Evolutionary conservation across 2,329 filamentous ascomycete species (phyloP).

Genomic region (Coniochaeta sp.): DNA sequence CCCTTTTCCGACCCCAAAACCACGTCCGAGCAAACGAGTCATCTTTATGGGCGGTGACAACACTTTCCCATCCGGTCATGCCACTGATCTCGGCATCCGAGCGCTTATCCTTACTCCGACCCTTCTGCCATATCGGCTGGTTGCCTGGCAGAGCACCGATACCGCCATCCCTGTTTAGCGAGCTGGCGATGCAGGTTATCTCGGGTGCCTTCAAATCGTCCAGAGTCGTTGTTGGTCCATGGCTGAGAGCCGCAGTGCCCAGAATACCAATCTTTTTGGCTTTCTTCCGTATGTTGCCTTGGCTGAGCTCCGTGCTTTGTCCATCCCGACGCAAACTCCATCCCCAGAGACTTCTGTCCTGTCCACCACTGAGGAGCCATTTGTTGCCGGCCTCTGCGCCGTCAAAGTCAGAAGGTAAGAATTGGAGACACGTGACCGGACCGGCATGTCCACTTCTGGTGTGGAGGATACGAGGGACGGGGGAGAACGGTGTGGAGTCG

Average conservation of each 20-base stretch:
- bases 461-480: conserved; percentile 79
- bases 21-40: conserved; percentile 85
- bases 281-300: conserved; percentile 81
- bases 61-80: conserved; percentile 92
- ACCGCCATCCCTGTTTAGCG: conserved; percentile 87
- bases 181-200: conserved; percentile 86
- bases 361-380: conserved; percentile 85
- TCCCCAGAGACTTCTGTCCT: conserved; percentile 89
- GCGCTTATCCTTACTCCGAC: conserved; percentile 52
- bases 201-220: conserved; percentile 82
- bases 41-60: conserved; percentile 84
- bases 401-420: conserved; percentile 82
- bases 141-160: conserved; percentile 78
- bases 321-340: conserved; percentile 93
- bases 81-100: conserved; percentile 64
- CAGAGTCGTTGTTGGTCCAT: conserved; percentile 56
- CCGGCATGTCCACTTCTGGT: conserved; percentile 82
- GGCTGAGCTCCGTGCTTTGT: conserved; percentile 88
- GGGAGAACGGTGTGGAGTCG: conserved; percentile 83
- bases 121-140: conserved; percentile 77
- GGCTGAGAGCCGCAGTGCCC: conserved; percentile 45
- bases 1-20: conserved; percentile 95
- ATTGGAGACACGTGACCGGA: conserved; percentile 73
- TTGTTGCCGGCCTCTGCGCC: conserved; percentile 84
- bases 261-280: conserved; percentile 80